These are phyloP conservation scores for Nyctanthes arbortristis DNA, from an alignment of 257 asterid genomes.

Conservation along the genomic window DNA sequence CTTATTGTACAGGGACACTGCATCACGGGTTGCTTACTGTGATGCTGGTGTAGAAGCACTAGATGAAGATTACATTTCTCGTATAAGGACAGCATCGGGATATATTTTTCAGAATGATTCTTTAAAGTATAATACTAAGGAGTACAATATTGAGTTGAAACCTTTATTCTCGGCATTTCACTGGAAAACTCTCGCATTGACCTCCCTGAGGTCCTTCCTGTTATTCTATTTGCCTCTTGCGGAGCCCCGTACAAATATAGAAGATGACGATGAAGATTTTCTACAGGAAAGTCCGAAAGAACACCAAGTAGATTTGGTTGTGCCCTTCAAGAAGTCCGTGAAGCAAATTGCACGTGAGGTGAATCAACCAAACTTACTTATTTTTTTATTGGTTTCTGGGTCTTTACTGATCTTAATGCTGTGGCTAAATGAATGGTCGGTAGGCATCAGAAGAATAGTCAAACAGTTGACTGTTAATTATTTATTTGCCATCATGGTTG, in stretches of 20 bases:
- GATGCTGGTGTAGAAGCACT: slow-evolving; percentile 68
- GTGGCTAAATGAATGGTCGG: neutral
- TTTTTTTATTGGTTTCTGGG: neutral
- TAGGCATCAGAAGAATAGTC: neutral
- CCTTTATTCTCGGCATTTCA: slow-evolving; percentile 84
- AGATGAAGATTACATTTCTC: slow-evolving; percentile 50
- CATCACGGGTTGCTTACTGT: slow-evolving; percentile 46
- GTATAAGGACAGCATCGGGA: slow-evolving; percentile 38
- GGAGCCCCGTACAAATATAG: slow-evolving; percentile 64
- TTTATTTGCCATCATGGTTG: slow-evolving; percentile 2
- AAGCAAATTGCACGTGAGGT: slow-evolving; percentile 90
- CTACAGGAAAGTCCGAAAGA: slow-evolving; percentile 52
- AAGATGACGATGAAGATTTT: slow-evolving; percentile 77
- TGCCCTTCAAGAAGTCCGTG: slow-evolving; percentile 87
- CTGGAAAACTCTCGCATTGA: slow-evolving; percentile 72
- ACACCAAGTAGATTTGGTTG: slow-evolving; percentile 55
- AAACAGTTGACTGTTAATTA: neutral
- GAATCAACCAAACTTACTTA: slow-evolving; percentile 6
- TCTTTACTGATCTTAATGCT: neutral
- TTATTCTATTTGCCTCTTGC: slow-evolving; percentile 80
- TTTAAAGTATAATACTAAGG: slow-evolving; percentile 48
- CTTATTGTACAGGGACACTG: slow-evolving; percentile 46
- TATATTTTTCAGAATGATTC: slow-evolving; percentile 39
- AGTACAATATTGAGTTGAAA: slow-evolving; percentile 62
- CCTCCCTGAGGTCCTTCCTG: slow-evolving; percentile 74